Conservation (phyloP, 768 basidiomycete species). For the Scleroderma bovista region DNA sequence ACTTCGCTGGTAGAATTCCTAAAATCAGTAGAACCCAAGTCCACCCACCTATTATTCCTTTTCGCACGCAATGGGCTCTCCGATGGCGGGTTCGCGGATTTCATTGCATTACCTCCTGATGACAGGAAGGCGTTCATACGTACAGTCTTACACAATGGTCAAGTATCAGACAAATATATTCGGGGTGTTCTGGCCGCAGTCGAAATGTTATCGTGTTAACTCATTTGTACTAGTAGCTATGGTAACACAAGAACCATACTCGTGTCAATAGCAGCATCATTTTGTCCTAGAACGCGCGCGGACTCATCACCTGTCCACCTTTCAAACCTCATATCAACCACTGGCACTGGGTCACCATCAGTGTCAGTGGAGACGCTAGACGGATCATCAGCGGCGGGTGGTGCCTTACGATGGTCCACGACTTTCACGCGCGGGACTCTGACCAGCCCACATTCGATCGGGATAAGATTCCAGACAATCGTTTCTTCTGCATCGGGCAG, state of each 20-base stretch:
- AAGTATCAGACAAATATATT: neutral
- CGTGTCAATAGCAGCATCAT: no score
- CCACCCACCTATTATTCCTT: no score
- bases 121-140: neutral
- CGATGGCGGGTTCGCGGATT: neutral
- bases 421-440: slow-evolving; percentile 59
- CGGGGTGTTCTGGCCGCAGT: neutral
- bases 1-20: no score
- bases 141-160: neutral
- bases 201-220: neutral
- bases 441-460: slow-evolving; percentile 68
- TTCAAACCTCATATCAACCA: slow-evolving; percentile 50
- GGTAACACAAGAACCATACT: no score
- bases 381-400: slow-evolving; percentile 22
- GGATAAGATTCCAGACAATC: slow-evolving; percentile 63
- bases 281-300: no score
- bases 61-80: no score
- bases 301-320: neutral
- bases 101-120: neutral
- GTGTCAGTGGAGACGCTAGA: slow-evolving; percentile 28
- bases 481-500: slow-evolving; percentile 66
- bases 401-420: slow-evolving; percentile 40
- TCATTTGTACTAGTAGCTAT: no score
- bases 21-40: no score
- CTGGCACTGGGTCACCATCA: slow-evolving; percentile 44